Evolutionary conservation across 768 basidiomycete species (phyloP).

Genomic region (Panellus pusillus): DNA sequence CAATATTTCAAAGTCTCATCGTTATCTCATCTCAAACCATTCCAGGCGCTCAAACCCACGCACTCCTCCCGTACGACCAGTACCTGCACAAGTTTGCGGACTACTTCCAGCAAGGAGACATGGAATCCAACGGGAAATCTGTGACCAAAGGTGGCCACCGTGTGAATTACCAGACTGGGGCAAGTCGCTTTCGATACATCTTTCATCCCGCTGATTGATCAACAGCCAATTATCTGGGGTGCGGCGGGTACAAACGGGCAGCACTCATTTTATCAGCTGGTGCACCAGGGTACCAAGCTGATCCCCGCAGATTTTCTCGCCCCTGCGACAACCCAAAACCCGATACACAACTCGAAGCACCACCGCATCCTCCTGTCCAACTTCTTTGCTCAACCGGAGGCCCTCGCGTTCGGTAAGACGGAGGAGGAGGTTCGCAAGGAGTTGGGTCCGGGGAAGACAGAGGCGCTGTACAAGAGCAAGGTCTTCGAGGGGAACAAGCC

Average conservation of each 20-base stretch:
- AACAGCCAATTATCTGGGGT: constrained; percentile 97
- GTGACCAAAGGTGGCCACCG: constrained; percentile 92
- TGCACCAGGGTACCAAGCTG: constrained; percentile 92
- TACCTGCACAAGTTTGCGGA: constrained; percentile 99
- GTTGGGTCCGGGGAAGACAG: constrained; percentile 66
- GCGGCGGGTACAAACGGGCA: constrained; percentile 98
- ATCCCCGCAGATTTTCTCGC: constrained; percentile 93
- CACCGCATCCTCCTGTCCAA: constrained; percentile 97
- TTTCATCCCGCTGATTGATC: neutral
- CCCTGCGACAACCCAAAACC: constrained; percentile 88
- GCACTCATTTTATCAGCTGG: constrained; percentile 98
- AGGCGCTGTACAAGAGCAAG: constrained; percentile 91
- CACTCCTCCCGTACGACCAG: constrained; percentile 95
- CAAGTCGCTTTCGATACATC: constrained; percentile 38
- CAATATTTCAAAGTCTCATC: constrained; percentile 9
- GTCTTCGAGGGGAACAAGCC: constrained; percentile 98
- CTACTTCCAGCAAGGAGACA: constrained; percentile 99
- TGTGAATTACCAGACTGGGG: constrained; percentile 95
- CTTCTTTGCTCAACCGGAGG: constrained; percentile 98
- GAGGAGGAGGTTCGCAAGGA: constrained; percentile 82
- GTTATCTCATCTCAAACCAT: neutral
- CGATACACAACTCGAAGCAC: constrained; percentile 82
- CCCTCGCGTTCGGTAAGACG: constrained; percentile 95
- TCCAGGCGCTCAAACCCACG: constrained; percentile 88
- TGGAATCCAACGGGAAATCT: constrained; percentile 99